Conservation (phyloP, 2,329 filamentous ascomycete species). For the Rhinocladiella mackenziei region DNA sequence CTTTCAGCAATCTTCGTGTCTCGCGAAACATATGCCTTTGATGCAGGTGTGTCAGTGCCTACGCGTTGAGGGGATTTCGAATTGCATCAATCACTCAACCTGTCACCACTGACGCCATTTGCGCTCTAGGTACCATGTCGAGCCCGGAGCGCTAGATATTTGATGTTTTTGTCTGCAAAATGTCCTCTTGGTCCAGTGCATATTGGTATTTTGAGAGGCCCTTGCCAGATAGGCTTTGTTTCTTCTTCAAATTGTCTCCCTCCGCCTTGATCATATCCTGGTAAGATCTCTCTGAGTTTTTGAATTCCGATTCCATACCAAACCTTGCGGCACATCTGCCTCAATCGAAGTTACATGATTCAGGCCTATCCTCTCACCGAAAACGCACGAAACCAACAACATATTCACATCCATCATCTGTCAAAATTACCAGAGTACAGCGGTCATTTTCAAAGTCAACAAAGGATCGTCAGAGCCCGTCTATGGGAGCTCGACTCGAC, state of each 20-base stretch:
- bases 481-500: conserved; percentile 4
- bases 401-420: conserved; percentile 7
- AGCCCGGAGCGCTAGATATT: conserved; percentile 17
- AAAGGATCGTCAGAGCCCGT: conserved; percentile 5
- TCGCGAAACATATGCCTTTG: too few relatives aligned
- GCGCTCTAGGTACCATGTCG: conserved; percentile 11
- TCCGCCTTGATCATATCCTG: not conserved
- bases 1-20: too few relatives aligned
- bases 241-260: conserved; percentile 1
- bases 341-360: not conserved
- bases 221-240: conserved; percentile 5
- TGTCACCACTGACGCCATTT: conserved; percentile 14
- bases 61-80: conserved; percentile 6
- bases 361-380: not conserved
- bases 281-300: conserved; percentile 1
- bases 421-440: not conserved
- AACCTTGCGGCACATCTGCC: not conserved
- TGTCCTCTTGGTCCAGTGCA: conserved; percentile 6
- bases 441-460: conserved; percentile 6
- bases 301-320: not conserved
- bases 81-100: conserved; percentile 14
- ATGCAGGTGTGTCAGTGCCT: not conserved
- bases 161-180: conserved; percentile 1
- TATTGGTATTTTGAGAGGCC: not conserved
- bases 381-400: not conserved